Evolutionary conservation across 2,329 filamentous ascomycete species (phyloP), one percentile per base, ranked within the genome.

Genomic region (Leptographium galeiforme): DNA sequence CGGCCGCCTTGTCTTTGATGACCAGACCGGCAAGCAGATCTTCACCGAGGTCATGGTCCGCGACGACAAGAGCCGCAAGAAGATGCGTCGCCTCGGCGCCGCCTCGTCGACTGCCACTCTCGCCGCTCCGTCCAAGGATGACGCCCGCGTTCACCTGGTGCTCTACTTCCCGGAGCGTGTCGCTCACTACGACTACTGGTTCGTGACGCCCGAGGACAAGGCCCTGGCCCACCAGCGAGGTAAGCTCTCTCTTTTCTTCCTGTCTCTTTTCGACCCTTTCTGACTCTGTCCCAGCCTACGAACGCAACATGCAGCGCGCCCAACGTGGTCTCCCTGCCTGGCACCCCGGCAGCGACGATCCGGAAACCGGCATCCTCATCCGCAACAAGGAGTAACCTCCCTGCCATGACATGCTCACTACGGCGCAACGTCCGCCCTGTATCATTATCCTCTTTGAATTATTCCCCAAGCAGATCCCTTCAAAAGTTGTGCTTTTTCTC

Each of bases 121-220:
- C 19, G 12, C 19, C 34, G 3, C 40, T 25, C 2, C 32, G 13
- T 7, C 51, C 6, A n/a, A 57, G 8, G 54, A 55, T 38, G 59
- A 60, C 32, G 39, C 55, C 11, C 58, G 56, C 45, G 57, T 61
- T 36, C 56, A 59, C 43, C 56, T 61, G 18, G 54, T 61, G 30
- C 56, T 60, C 48, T 59, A 60, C 56, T 61, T 59, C 47, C 60
- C 60, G 7, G 60, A 61, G 56, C 59, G 58, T 2, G 59, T 61
- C 7, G 52, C 55, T 41, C 50, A 58, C 52, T 57, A 57, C 53
- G 54, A 59, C 54, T 61, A 61, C 57, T 61, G 58, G 58, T 61
- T 61, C 48, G 59, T 61, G 18, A 56, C 57, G 14, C 51, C 53
- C 13, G 59, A 57, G 39, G 59, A 61, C 54, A 61, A 60, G 58